Conservation (phyloP, 2,329 filamentous ascomycete species). For the Colletotrichum cuscutae region DNA sequence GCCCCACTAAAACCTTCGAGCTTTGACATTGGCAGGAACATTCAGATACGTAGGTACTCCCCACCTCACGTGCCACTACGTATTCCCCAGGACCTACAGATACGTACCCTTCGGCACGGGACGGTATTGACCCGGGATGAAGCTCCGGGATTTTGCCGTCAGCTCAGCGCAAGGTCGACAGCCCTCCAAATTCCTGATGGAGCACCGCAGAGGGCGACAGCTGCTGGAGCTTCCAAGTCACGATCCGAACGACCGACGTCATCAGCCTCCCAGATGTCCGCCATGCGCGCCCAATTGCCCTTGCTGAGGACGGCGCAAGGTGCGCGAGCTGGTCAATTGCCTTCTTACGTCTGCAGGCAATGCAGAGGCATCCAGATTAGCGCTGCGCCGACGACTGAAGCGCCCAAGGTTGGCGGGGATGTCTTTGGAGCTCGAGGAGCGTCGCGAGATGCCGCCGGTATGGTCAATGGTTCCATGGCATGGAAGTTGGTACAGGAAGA, state of each 20-base stretch:
- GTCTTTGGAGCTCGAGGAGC: conserved; percentile 63
- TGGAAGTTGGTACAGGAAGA: fast-evolving
- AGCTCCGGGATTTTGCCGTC: conserved; percentile 13
- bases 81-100: no score
- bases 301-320: conserved; percentile 49
- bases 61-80: no score
- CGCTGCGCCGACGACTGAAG: conserved; percentile 67
- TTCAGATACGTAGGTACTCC: no score
- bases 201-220: neutral
- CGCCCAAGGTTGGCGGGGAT: conserved; percentile 61
- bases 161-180: neutral
- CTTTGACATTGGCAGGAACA: no score
- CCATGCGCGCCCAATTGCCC: conserved; percentile 57
- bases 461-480: neutral
- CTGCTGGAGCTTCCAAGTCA: conserved; percentile 17
- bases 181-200: conserved; percentile 5
- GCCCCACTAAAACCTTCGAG: neutral
- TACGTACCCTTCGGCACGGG: neutral
- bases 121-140: neutral
- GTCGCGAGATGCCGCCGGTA: conserved; percentile 62
- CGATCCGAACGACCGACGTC: conserved; percentile 29
- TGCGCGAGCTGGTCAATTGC: conserved; percentile 39
- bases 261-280: conserved; percentile 34
- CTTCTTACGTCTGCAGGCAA: conserved; percentile 60
- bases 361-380: conserved; percentile 73